A percentile compares a stretch with the other conserved stretches of the same genome.
Conservation (phyloP, 2,329 filamentous ascomycete species). For the Diaporthe sp. region DNA sequence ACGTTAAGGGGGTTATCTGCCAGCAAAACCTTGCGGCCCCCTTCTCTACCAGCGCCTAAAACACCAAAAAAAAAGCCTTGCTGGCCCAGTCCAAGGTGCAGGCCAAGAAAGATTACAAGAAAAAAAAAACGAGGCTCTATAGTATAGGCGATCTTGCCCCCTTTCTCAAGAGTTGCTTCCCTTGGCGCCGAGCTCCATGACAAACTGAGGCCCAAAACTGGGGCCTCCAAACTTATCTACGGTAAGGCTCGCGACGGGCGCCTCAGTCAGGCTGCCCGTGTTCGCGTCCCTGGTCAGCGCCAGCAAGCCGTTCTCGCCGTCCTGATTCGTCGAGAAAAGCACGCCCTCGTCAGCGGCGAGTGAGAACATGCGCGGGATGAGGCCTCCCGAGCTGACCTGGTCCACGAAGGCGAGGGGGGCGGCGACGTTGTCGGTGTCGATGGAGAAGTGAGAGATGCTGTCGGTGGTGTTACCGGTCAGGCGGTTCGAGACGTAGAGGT, state of each 20-base stretch:
- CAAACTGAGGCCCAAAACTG: conserved; percentile 49
- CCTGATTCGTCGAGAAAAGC: conserved; percentile 63
- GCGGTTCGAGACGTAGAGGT: conserved; percentile 66
- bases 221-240: conserved; percentile 46
- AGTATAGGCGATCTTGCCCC: neutral
- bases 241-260: conserved; percentile 45
- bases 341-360: conserved; percentile 49
- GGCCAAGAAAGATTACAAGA: too few species aligned
- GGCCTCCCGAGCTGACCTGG: conserved; percentile 51
- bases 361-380: conserved; percentile 62
- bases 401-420: conserved; percentile 51
- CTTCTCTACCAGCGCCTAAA: neutral
- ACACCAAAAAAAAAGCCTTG: neutral
- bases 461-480: conserved; percentile 59
- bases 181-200: conserved; percentile 38
- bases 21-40: neutral
- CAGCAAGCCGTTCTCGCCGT: conserved; percentile 54
- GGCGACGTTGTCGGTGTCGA: conserved; percentile 44
- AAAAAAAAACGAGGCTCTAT: too few species aligned
- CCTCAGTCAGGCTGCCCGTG: conserved; percentile 47
- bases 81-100: neutral
- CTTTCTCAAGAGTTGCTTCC: conserved; percentile 21
- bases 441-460: conserved; percentile 60
- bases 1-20: neutral
- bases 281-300: conserved; percentile 51